phyloP scores from a whole-genome alignment of 1,284 basidiomycete genomes.

The Ustilago tritici region DNA sequence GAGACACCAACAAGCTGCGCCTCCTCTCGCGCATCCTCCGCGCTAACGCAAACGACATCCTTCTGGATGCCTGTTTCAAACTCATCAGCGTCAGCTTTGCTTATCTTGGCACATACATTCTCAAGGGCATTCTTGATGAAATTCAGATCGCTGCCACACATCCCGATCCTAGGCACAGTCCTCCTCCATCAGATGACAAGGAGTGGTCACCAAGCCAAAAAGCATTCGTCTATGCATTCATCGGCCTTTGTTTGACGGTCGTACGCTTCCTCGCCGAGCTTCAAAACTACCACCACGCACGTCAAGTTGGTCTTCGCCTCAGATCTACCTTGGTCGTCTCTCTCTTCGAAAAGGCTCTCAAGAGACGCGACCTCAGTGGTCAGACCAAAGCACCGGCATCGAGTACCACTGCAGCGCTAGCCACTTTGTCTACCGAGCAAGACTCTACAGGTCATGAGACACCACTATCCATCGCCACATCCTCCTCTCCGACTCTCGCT shows the following conservation, averaged over 20 bases:
- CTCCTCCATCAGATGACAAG: background rate
- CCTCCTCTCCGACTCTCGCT: background rate
- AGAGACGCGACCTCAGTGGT: conserved; percentile 58
- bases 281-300: conserved; percentile 66
- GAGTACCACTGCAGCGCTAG: background rate
- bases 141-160: conserved; percentile 37
- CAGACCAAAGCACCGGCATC: conserved; percentile 17
- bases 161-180: background rate
- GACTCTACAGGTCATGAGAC: background rate
- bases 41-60: conserved; percentile 58
- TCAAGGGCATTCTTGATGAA: conserved; percentile 52
- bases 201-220: conserved; percentile 52
- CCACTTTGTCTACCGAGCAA: background rate
- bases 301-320: conserved; percentile 66
- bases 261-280: conserved; percentile 56
- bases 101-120: conserved; percentile 55
- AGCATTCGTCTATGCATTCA: conserved; percentile 53
- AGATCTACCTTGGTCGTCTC: conserved; percentile 63
- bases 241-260: conserved; percentile 46
- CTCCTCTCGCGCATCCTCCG: conserved; percentile 43
- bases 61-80: conserved; percentile 56
- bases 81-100: conserved; percentile 55
- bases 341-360: conserved; percentile 66
- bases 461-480: background rate
- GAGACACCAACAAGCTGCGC: conserved; percentile 4